Evolutionary conservation across 1,139 yeast genomes (phyloP), one percentile per base, ranked within the genome.

Genomic region (Pichia sp.): DNA sequence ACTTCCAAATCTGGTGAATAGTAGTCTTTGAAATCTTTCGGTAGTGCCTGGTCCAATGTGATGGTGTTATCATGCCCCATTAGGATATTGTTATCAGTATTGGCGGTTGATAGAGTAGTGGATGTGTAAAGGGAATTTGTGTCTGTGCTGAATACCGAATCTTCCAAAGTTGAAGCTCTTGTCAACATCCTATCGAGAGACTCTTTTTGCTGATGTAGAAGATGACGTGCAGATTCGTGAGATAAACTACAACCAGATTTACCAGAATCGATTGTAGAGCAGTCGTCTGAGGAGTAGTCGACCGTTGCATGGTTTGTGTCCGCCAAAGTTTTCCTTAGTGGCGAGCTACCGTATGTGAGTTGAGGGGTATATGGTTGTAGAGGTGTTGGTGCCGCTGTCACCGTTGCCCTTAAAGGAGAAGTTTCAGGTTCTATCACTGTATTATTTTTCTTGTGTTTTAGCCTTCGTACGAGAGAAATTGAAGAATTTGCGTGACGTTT

Each of bases 1-100:
- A 66, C 62, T 19, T 66, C 51, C 11, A 73, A 53, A 42, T 74
- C 80, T 2, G 74, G 69, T 1, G 76, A 60, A 52, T 76, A 76
- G 72, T 74, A 72, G 49, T 71, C 75, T 24, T 58, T 50, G 46
- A 66, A 76, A 22, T 60, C 58, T 14, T 52, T 50, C 2, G 82
- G 81, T 12, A 75, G 49, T 1, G 72, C 77, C 13, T 56, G 53
- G 29, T 53, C 46, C 20, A 63, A 52, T 1, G 55, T 37, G 2
- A 56, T 33, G n/a, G 19, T 18, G 19, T 20, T n/a, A 24, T 29
- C n/a, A n/a, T 15, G 24, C 17, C 15, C 18, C 4, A 42, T 27
- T 3, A 12, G 19, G n/a, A 22, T 16, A 21, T 20, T 13, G n/a
- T n/a, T n/a, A n/a, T n/a, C n/a, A 22, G 30, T 14, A 13, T 18